Conservation (phyloP, 2,329 filamentous ascomycete species). For the Xylaria multiplex region DNA sequence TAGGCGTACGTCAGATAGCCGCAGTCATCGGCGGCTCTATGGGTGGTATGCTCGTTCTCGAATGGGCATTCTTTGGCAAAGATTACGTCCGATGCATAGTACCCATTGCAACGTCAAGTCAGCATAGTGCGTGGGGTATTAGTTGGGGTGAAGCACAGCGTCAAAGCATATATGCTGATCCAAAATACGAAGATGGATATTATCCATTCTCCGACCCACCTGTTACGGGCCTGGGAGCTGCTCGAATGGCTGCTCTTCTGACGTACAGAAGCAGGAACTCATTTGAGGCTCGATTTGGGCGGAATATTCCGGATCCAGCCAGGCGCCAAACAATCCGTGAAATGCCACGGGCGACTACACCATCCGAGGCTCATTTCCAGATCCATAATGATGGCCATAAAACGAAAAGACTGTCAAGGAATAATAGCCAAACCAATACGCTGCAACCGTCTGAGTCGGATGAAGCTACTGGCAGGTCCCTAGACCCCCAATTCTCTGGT, state of each 20-base stretch:
- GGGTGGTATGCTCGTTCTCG: conserved; percentile 89
- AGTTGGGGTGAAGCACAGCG: conserved; percentile 90
- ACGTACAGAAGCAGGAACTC: conserved; percentile 98
- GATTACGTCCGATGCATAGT: conserved; percentile 84
- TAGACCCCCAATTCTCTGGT: conserved; percentile 77
- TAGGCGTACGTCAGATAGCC: conserved; percentile 81
- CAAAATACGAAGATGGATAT: conserved; percentile 98
- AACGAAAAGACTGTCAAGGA: conserved; percentile 65
- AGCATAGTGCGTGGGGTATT: conserved; percentile 89
- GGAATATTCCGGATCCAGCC: conserved; percentile 88
- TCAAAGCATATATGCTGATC: conserved; percentile 96
- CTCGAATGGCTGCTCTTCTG: conserved; percentile 94
- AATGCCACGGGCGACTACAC: conserved; percentile 66
- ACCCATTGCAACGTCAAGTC: conserved; percentile 84
- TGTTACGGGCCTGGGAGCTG: conserved; percentile 85
- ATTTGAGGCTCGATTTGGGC: conserved; percentile 93
- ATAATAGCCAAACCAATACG: conserved; percentile 53
- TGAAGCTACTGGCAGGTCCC: conserved; percentile 41
- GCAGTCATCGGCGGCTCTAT: conserved; percentile 85
- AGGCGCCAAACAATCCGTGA: conserved; percentile 85
- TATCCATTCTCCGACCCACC: conserved; percentile 90
- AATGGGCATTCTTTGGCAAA: conserved; percentile 91
- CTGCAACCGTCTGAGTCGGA: conserved; percentile 38
- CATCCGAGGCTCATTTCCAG: conserved; percentile 78
- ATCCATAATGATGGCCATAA: conserved; percentile 86